phyloP scores from a whole-genome alignment of 805 yeast species.

The Cyberlindnera japonica region DNA sequence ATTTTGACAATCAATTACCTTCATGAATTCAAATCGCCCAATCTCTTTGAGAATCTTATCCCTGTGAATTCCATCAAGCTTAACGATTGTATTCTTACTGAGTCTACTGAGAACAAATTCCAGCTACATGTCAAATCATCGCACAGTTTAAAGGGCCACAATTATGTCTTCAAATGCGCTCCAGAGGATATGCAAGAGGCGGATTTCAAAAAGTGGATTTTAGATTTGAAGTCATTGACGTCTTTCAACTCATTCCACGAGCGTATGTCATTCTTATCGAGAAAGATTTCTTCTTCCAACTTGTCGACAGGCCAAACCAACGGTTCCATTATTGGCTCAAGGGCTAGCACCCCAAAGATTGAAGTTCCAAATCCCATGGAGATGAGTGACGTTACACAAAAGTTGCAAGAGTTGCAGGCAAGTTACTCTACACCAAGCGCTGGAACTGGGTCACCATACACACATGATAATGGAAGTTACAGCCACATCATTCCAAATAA shows the following conservation, averaged over 20 bases:
- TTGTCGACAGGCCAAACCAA: no score
- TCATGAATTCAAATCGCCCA: constrained; percentile 84
- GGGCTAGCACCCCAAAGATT: constrained; percentile 23
- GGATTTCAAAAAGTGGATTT: constrained; percentile 77
- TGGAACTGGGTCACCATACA: constrained; percentile 4
- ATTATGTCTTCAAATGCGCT: constrained; percentile 72
- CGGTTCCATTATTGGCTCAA: constrained; percentile 6
- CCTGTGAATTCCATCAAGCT: constrained; percentile 80
- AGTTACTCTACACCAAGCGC: constrained; percentile 2
- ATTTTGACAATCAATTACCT: constrained; percentile 82
- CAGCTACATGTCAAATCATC: constrained; percentile 50
- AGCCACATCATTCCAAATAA: constrained; percentile 4
- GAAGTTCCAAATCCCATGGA: constrained; percentile 24
- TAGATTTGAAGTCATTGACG: constrained; percentile 58
- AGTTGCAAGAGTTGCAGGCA: constrained; percentile 20
- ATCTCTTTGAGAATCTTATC: constrained; percentile 68
- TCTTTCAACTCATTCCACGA: constrained; percentile 30
- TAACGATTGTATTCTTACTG: constrained; percentile 75
- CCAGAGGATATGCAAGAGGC: constrained; percentile 61
- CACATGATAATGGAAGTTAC: constrained; percentile 10
- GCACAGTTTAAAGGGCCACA: constrained; percentile 73
- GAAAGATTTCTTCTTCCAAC: neutral
- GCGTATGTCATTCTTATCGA: constrained; percentile 14
- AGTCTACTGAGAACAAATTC: constrained; percentile 69
- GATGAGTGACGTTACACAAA: constrained; percentile 17